Evolutionary conservation across 2,329 filamentous ascomycete genomes (phyloP).

Genomic region (Ascochyta clinopodiicola): DNA sequence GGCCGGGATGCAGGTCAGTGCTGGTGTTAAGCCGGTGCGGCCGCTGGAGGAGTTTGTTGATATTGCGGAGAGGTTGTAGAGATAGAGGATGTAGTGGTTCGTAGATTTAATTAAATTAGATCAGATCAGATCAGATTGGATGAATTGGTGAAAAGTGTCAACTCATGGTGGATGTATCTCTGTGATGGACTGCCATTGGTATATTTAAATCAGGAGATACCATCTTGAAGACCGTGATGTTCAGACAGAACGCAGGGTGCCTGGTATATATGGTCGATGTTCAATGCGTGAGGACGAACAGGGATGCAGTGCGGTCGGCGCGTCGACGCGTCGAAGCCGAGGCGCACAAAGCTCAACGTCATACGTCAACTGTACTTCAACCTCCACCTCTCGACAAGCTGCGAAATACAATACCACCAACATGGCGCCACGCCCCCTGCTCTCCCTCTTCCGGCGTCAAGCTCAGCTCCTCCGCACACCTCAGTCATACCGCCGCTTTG

Average conservation of each 20-base stretch:
- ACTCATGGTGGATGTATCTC: too few species aligned
- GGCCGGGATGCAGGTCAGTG: constrained; percentile 73
- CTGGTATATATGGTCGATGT: constrained; percentile 13
- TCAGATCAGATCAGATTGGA: too few species aligned
- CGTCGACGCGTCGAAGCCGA: constrained; percentile 17
- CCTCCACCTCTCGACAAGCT: background rate
- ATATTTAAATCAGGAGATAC: background rate
- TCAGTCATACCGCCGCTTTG: constrained; percentile 21
- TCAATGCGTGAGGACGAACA: constrained; percentile 15
- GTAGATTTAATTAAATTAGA: too few species aligned
- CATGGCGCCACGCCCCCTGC: constrained; percentile 22
- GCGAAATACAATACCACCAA: background rate
- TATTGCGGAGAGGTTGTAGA: constrained; percentile 38
- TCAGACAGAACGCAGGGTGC: background rate
- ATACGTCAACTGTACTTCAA: background rate
- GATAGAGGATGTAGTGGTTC: too few species aligned
- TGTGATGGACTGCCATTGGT: too few species aligned
- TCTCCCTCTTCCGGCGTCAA: constrained; percentile 1
- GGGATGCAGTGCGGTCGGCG: constrained; percentile 3
- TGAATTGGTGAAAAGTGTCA: too few species aligned
- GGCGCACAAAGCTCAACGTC: constrained; percentile 11
- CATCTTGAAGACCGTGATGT: background rate
- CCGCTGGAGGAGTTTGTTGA: constrained; percentile 88
- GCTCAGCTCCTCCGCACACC: constrained; percentile 2
- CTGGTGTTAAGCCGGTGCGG: constrained; percentile 73